Conservation (phyloP, 805 yeast genomes). For the Zygoascus biomembranicola region DNA sequence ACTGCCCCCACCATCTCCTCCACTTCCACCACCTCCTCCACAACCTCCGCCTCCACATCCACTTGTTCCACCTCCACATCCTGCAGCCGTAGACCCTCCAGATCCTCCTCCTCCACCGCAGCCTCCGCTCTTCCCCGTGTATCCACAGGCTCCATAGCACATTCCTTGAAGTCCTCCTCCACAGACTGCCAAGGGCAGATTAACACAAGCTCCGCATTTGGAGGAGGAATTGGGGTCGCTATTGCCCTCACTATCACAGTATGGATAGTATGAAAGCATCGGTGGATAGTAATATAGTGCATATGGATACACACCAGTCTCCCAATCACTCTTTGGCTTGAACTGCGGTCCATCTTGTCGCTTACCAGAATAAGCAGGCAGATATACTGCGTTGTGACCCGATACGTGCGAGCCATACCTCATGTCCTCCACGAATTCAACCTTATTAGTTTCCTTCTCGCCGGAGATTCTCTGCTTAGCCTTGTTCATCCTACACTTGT, state of each 20-base stretch:
- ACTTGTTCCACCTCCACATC: constrained; percentile 1
- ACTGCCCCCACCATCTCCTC: constrained; percentile 1
- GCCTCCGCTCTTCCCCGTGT: neutral
- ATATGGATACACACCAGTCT: constrained; percentile 1
- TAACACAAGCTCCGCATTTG: neutral
- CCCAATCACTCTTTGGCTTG: neutral
- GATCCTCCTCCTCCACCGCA: constrained; percentile 1
- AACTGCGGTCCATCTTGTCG: neutral
- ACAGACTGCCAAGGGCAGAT: neutral
- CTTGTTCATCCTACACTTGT: neutral
- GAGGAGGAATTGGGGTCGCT: neutral
- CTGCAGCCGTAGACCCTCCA: neutral
- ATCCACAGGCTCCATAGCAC: constrained; percentile 6
- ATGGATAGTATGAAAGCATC: neutral
- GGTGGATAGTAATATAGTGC: constrained; percentile 2
- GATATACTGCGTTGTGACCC: constrained; percentile 10
- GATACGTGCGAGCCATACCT: constrained; percentile 7
- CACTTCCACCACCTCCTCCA: constrained; percentile 4
- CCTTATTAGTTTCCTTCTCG: neutral
- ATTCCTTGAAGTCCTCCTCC: neutral
- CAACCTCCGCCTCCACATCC: constrained; percentile 6
- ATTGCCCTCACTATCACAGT: neutral
- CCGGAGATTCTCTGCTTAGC: neutral
- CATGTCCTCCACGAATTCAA: neutral
- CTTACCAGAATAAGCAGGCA: neutral